phyloP scores from a whole-genome alignment of 1,284 basidiomycete species.

The Tilletia caries region DNA sequence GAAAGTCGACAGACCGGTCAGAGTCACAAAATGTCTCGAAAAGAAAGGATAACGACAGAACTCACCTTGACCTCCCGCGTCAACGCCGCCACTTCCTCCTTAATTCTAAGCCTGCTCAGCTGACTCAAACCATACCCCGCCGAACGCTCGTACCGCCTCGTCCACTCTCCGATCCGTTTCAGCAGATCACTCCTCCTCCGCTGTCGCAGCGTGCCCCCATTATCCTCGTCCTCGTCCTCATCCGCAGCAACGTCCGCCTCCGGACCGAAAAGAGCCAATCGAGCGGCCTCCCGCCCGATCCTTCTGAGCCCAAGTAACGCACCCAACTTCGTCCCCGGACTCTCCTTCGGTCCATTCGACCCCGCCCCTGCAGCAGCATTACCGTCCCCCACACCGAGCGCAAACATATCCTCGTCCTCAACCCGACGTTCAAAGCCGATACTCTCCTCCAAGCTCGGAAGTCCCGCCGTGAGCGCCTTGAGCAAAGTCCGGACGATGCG shows the following conservation, averaged over 20 bases:
- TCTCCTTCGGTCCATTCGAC: conserved; percentile 24
- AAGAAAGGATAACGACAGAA: background rate
- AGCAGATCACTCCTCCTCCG: background rate
- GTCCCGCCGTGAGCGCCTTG: conserved; percentile 69
- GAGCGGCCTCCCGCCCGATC: conserved; percentile 27
- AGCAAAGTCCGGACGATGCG: conserved; percentile 89
- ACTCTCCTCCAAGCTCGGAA: conserved; percentile 19
- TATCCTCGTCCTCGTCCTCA: background rate
- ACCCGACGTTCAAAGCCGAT: background rate
- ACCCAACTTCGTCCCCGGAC: conserved; percentile 45
- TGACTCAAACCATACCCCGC: conserved; percentile 5
- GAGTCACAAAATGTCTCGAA: background rate
- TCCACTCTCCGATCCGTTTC: conserved; percentile 7
- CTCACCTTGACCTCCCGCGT: conserved; percentile 5
- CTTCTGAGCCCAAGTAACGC: conserved; percentile 44
- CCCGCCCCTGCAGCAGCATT: background rate
- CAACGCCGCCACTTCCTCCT: conserved; percentile 4
- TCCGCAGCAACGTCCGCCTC: background rate
- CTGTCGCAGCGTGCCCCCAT: background rate
- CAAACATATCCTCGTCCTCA: conserved; percentile 14
- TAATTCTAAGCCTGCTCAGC: background rate
- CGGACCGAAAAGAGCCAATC: conserved; percentile 11
- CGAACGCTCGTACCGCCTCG: conserved; percentile 6
- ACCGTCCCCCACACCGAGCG: conserved; percentile 13
- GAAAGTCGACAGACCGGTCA: no score